These are phyloP conservation scores for Megacollybia platyphylla DNA, from an alignment of 1,284 basidiomycete species.

Conservation along the genomic window DNA sequence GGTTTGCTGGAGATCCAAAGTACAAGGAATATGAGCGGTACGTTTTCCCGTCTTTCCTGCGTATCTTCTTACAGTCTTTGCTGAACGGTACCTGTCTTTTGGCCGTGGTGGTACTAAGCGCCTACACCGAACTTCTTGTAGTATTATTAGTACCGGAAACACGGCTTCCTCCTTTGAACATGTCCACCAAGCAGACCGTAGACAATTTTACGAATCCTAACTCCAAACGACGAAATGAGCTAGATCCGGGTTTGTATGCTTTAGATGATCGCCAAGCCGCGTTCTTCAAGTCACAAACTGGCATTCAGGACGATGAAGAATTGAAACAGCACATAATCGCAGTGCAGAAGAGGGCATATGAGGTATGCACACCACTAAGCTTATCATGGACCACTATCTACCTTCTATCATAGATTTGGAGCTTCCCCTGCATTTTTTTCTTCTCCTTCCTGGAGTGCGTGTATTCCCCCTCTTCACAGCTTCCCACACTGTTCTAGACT, in stretches of 20 bases:
- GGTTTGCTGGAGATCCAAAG: slow-evolving; percentile 47
- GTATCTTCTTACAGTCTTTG: neutral
- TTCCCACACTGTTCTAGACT: neutral
- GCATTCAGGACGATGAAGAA: slow-evolving; percentile 18
- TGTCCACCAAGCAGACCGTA: no score
- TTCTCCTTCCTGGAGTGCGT: neutral
- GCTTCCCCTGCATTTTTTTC: neutral
- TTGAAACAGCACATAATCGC: slow-evolving; percentile 23
- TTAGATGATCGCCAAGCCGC: slow-evolving; percentile 17
- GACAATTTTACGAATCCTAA: no score
- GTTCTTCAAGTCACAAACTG: slow-evolving; percentile 19
- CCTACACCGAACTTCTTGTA: no score
- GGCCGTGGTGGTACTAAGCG: slow-evolving; percentile 8
- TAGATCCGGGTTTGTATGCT: neutral
- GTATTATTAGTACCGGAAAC: no score
- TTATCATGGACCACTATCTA: neutral
- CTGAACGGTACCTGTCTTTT: slow-evolving; percentile 14
- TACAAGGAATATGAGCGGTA: slow-evolving; percentile 62
- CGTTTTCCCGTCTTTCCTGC: slow-evolving; percentile 7
- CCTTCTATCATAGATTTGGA: neutral
- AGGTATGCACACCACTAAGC: neutral
- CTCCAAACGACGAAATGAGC: neutral
- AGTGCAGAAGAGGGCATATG: slow-evolving; percentile 20
- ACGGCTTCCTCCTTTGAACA: no score
- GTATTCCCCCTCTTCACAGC: neutral